These are phyloP conservation scores for Termitomyces sp. DNA, from an alignment of 768 basidiomycete species.

Conservation along the genomic window DNA sequence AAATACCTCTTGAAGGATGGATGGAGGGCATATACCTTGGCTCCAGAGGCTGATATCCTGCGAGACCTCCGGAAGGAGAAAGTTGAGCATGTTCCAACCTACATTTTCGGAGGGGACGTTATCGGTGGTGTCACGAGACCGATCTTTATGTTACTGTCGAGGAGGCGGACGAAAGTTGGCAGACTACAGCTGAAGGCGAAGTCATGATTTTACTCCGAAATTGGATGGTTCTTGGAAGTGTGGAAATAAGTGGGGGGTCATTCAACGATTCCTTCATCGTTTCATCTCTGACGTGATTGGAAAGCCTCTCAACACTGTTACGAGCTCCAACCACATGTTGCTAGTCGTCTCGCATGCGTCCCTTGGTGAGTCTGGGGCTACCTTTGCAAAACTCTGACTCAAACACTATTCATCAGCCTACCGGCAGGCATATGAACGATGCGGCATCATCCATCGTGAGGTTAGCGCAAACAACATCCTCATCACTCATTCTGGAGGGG, in stretches of 20 bases:
- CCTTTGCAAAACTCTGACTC: too few relatives aligned
- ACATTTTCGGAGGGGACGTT: conserved; percentile 25
- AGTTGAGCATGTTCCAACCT: too few relatives aligned
- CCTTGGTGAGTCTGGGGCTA: conserved; percentile 11
- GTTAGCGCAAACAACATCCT: conserved; percentile 9
- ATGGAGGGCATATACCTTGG: too few relatives aligned
- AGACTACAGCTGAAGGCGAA: neutral
- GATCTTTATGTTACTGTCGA: too few relatives aligned
- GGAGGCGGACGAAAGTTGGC: neutral
- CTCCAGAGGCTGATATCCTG: conserved; percentile 13
- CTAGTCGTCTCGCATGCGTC: conserved; percentile 18
- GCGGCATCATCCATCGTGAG: conserved; percentile 9
- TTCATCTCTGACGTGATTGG: conserved; percentile 12
- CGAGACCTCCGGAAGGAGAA: too few relatives aligned
- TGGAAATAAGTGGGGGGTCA: neutral
- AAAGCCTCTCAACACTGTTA: neutral
- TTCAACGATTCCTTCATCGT: conserved; percentile 17
- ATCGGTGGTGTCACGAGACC: too few relatives aligned
- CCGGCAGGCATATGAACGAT: conserved; percentile 6
- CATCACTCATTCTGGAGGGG: neutral
- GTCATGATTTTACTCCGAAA: too few relatives aligned
- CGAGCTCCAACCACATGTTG: conserved; percentile 14
- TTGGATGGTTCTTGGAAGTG: neutral
- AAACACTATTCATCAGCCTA: neutral
- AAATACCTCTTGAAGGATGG: too few relatives aligned